Evolutionary conservation across 441 rosid species (phyloP).

Genomic region (Kokia cookei): DNA sequence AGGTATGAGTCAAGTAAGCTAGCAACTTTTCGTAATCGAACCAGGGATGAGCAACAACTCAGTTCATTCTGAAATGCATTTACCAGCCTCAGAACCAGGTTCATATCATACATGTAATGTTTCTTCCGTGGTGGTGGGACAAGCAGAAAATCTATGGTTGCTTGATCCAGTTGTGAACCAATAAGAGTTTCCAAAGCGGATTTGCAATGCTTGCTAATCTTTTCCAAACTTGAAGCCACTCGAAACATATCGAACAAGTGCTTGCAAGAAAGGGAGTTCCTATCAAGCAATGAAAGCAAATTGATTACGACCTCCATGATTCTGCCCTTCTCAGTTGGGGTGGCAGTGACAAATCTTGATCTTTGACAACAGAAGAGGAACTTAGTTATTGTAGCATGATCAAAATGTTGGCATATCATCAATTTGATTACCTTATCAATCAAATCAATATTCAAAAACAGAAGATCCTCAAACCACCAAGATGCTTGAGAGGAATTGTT

Average conservation of each 20-base stretch:
- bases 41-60: neutral
- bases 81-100: constrained; percentile 37
- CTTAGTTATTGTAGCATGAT: constrained; percentile 27
- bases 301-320: constrained; percentile 22
- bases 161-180: constrained; percentile 43
- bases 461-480: constrained; percentile 51
- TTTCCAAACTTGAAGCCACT: constrained; percentile 20
- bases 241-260: constrained; percentile 29
- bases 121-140: constrained; percentile 22
- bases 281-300: constrained; percentile 30
- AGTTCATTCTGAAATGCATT: constrained; percentile 21
- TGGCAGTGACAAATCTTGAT: constrained; percentile 17
- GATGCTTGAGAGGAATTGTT: constrained; percentile 10
- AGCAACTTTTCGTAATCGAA: constrained; percentile 32
- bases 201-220: constrained; percentile 9
- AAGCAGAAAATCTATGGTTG: constrained; percentile 40
- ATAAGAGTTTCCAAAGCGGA: constrained; percentile 34
- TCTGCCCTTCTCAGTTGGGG: constrained; percentile 21
- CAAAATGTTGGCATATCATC: constrained; percentile 29
- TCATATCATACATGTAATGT: constrained; percentile 33
- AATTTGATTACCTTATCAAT: constrained; percentile 19
- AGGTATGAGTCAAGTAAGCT: constrained; percentile 41
- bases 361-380: constrained; percentile 39
- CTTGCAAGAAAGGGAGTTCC: constrained; percentile 34
- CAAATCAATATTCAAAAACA: constrained; percentile 31